Conservation (phyloP, 257 asterid genomes). For the Striga asiatica region DNA sequence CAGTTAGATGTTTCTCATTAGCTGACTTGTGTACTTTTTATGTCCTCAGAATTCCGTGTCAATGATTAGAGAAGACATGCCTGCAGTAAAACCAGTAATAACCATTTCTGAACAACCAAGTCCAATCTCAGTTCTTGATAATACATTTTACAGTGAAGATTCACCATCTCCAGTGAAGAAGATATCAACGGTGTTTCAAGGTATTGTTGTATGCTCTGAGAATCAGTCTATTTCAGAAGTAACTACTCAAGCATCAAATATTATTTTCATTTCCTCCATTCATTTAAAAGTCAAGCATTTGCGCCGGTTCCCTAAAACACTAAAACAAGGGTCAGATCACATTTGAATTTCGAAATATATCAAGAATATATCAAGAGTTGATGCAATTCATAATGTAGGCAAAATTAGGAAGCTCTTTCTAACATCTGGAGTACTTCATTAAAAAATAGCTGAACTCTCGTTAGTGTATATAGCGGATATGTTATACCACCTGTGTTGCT, state of each 20-base stretch:
- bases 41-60: slow-evolving; percentile 38
- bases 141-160: slow-evolving; percentile 62
- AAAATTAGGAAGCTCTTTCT: slow-evolving; percentile 3
- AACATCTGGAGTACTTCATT: background rate
- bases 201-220: slow-evolving; percentile 31
- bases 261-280: slow-evolving; percentile 1
- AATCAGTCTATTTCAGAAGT: slow-evolving; percentile 4
- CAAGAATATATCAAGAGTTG: background rate
- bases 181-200: slow-evolving; percentile 59
- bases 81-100: slow-evolving; percentile 34
- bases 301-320: background rate
- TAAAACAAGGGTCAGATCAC: slow-evolving; percentile 1
- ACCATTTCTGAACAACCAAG: slow-evolving; percentile 76
- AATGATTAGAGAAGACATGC: slow-evolving; percentile 29
- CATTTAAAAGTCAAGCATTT: slow-evolving; percentile 2
- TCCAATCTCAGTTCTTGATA: slow-evolving; percentile 87
- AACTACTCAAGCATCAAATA: slow-evolving; percentile 1
- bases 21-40: slow-evolving; percentile 19
- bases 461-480: background rate
- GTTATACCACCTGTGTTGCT: background rate
- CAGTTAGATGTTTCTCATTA: slow-evolving; percentile 6
- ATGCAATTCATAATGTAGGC: slow-evolving; percentile 3
- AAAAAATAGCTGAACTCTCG: background rate
- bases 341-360: background rate
- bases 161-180: slow-evolving; percentile 86